Percentiles rank a stretch among this genome's conserved stretches.
Evolutionary conservation across 148 eudicot species (phyloP).

Genomic region (Rhododendron kiyosumense): DNA sequence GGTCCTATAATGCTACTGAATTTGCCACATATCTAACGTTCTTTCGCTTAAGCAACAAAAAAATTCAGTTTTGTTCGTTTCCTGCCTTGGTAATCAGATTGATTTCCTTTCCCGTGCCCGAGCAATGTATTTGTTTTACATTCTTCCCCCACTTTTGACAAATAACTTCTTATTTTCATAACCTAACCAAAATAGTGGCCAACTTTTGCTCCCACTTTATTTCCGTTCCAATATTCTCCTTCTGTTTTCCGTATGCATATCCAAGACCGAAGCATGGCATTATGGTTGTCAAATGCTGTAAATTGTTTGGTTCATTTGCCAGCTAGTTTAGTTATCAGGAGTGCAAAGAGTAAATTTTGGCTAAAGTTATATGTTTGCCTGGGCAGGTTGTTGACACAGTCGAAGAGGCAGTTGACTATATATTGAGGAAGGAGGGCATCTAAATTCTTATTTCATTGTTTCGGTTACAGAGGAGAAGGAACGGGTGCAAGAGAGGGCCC

Average conservation of each 20-base stretch:
- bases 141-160: neutral
- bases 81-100: neutral
- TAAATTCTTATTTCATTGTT: neutral
- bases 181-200: neutral
- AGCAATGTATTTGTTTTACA: neutral
- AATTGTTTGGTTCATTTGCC: neutral
- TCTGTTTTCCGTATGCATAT: neutral
- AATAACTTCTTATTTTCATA: neutral
- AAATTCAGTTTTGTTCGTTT: neutral
- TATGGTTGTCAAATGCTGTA: neutral
- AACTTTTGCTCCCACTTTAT: neutral
- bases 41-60: neutral
- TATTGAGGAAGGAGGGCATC: conserved; percentile 55
- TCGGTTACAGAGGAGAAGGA: neutral
- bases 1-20: neutral
- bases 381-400: conserved; percentile 84
- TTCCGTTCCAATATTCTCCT: neutral
- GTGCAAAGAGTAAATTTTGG: neutral
- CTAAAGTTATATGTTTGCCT: neutral
- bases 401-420: conserved; percentile 80
- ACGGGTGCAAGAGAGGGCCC: neutral
- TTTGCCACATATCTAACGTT: neutral
- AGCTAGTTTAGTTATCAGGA: neutral
- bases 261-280: neutral
- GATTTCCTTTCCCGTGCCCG: neutral